Conservation (phyloP, 2,329 filamentous ascomycete species). For the Fusarium musae region DNA sequence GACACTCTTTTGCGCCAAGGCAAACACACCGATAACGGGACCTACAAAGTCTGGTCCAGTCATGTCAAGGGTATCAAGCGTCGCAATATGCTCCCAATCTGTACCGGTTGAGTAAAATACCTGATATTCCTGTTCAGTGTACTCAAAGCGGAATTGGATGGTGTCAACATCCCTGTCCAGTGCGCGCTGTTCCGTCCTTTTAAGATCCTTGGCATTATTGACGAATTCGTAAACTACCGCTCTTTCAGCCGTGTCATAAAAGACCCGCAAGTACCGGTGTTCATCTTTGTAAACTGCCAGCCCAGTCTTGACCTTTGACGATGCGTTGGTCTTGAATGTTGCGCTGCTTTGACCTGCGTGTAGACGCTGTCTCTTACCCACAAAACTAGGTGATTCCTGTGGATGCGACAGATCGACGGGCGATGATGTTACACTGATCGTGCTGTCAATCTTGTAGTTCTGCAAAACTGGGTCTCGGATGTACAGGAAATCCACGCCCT, state of each 20-base stretch:
- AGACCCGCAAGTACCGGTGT: slow-evolving; percentile 2
- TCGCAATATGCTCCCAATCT: background rate
- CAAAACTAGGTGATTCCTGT: background rate
- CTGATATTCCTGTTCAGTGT: slow-evolving; percentile 9
- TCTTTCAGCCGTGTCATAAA: background rate
- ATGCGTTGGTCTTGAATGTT: background rate
- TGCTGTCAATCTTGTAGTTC: slow-evolving; percentile 7
- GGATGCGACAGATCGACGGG: background rate
- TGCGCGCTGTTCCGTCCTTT: background rate
- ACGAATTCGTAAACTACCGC: background rate
- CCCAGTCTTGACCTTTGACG: background rate
- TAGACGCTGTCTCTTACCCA: slow-evolving; percentile 15
- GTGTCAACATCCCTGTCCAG: background rate
- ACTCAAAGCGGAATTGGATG: slow-evolving; percentile 1
- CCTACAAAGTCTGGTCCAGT: slow-evolving; percentile 20
- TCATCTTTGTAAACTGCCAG: slow-evolving; percentile 9
- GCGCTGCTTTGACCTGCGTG: slow-evolving; percentile 2
- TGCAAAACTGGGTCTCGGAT: slow-evolving; percentile 3
- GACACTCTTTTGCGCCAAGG: background rate
- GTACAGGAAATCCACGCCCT: slow-evolving; percentile 8
- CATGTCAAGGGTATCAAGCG: slow-evolving; percentile 13
- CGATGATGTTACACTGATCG: background rate
- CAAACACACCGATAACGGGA: slow-evolving; percentile 16
- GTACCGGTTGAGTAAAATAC: background rate
- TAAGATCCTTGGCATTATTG: slow-evolving; percentile 1